Conservation (phyloP, 176 grass and related monocot genomes). For the Juncus inflexus region DNA sequence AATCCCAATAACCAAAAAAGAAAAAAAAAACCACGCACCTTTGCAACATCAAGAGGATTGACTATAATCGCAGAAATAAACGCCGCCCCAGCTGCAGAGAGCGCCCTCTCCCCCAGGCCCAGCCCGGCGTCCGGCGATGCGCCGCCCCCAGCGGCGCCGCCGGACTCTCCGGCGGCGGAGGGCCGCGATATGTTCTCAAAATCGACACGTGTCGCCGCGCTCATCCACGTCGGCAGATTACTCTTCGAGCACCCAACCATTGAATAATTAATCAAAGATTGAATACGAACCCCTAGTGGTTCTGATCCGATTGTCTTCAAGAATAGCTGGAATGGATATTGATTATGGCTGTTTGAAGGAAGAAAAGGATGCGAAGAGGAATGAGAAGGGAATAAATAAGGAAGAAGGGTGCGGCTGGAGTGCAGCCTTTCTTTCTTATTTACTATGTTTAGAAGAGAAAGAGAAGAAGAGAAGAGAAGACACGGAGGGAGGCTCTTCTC, state of each 20-base stretch:
- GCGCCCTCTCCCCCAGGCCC: conserved; percentile 52
- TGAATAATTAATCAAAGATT: no score
- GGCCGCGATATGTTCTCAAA: conserved; percentile 36
- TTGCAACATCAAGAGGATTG: conserved; percentile 92
- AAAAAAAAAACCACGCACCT: conserved; percentile 35
- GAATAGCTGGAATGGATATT: background rate
- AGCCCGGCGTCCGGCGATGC: conserved; percentile 27
- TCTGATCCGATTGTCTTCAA: conserved; percentile 1
- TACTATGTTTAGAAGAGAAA: conserved; percentile 26
- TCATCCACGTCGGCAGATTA: conserved; percentile 64
- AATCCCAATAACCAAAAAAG: background rate
- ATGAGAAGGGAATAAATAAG: no score
- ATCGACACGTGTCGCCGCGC: conserved; percentile 71
- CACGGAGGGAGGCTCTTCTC: background rate
- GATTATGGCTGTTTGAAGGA: background rate
- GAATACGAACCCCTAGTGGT: no score
- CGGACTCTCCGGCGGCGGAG: background rate
- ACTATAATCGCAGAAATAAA: conserved; percentile 80
- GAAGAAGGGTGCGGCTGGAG: background rate
- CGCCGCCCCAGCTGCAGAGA: conserved; percentile 79
- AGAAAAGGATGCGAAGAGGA: no score
- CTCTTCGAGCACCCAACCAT: conserved; percentile 60
- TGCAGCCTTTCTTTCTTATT: background rate
- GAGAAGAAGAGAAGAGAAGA: conserved; percentile 1
- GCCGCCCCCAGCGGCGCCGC: background rate